Conservation (phyloP, 108 stramenopile genomes). For the Aurantiochytrium sp. region DNA sequence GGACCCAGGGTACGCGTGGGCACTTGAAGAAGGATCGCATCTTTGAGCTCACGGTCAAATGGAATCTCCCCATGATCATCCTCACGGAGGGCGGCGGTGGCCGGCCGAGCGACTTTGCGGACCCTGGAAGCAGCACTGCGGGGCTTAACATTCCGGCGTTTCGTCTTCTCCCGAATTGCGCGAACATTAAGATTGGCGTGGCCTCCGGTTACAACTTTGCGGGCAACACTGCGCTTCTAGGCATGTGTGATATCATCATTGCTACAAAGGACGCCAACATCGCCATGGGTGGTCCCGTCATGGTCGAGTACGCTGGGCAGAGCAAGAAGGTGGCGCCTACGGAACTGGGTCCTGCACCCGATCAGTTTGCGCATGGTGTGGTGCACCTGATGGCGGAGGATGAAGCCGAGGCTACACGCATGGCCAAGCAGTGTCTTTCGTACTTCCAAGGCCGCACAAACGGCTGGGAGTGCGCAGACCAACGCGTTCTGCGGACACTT, state of each 20-base stretch:
- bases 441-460: constrained; percentile 8
- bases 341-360: neutral
- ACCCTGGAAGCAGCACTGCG: neutral
- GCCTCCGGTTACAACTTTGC: constrained; percentile 22
- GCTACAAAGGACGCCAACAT: neutral
- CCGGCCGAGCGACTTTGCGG: constrained; percentile 18
- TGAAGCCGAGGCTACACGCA: neutral
- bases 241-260: constrained; percentile 20
- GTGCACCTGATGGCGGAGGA: constrained; percentile 16
- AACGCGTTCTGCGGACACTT: neutral
- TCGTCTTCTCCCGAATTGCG: neutral
- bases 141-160: constrained; percentile 13
- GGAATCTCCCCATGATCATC: constrained; percentile 12
- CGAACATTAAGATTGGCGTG: neutral
- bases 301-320: constrained; percentile 24
- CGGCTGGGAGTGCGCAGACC: neutral
- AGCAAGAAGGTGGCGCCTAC: neutral
- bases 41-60: neutral
- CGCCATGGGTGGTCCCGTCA: constrained; percentile 26
- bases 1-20: constrained; percentile 18
- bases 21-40: constrained; percentile 22
- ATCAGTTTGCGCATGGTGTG: neutral
- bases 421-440: constrained; percentile 28
- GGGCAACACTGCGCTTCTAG: constrained; percentile 20
- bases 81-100: constrained; percentile 28